Evolutionary conservation across 495 filamentous ascomycete genomes (phyloP).

Genomic region (Xanthoparmelia taractica): DNA sequence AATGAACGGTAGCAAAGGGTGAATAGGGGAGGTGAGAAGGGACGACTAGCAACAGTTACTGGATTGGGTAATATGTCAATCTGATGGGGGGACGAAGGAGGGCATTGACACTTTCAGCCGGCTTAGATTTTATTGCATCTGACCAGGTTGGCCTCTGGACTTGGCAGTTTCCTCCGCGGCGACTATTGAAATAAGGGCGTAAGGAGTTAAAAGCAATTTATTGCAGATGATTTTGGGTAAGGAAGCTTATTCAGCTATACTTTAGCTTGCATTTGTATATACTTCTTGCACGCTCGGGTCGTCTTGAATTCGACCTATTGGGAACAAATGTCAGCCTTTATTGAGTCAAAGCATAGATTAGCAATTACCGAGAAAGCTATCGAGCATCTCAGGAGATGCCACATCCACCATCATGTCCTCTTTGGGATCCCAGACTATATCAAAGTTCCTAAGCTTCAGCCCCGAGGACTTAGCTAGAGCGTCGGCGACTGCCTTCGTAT

Average conservation of each 20-base stretch:
- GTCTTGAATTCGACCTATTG: constrained; percentile 41
- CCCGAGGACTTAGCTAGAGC: constrained; percentile 48
- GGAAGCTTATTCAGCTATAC: not conserved
- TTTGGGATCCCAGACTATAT: constrained; percentile 82
- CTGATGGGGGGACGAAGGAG: not conserved
- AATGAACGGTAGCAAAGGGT: not conserved
- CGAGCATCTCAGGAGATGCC: constrained; percentile 41
- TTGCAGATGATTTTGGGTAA: not conserved
- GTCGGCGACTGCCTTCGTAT: constrained; percentile 58
- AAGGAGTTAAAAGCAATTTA: not conserved
- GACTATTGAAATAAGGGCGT: not conserved
- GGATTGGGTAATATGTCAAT: not conserved
- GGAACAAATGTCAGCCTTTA: constrained; percentile 4
- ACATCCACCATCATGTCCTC: constrained; percentile 62
- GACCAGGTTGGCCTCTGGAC: not conserved
- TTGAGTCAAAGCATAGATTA: constrained; percentile 25
- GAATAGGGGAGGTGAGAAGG: not conserved
- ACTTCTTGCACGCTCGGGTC: constrained; percentile 60
- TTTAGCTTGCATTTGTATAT: constrained; percentile 34
- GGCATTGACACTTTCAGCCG: not conserved
- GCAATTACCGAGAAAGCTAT: constrained; percentile 48
- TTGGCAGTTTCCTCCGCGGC: not conserved
- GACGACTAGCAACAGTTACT: not conserved
- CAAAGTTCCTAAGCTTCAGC: constrained; percentile 57
- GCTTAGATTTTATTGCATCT: not conserved